Evolutionary conservation across 2,329 filamentous ascomycete genomes (phyloP), one percentile per base, ranked within the genome.

Genomic region (Stagonosporopsis chrysanthemi): DNA sequence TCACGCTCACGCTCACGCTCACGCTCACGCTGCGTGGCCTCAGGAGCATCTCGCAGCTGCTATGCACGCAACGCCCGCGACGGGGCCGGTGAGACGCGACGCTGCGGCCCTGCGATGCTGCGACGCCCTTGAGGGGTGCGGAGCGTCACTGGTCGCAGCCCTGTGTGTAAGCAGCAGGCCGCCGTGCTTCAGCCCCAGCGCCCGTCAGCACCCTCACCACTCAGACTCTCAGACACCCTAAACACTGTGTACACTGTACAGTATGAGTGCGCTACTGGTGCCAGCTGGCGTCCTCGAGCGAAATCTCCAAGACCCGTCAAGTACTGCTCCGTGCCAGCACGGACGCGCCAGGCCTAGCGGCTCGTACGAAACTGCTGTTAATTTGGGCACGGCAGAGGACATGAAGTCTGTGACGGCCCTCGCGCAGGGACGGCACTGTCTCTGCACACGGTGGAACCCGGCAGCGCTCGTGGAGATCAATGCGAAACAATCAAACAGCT

Each of bases 401-500:
- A 19, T 9, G 26, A 23, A 43, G 22, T 40, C 29, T 56, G 52
- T 14, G 26, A 50, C 52, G 26, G 11, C 9, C 26, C 17, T 54
- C 23, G 7, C 3, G 40, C 44, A 43, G 46, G 52, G 35, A 29
- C 26, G 36, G 15, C 36, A 2, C 19, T 26, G 7, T 52, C 51
- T 62, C 31, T 33, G 12, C 52, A 56, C 48, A 44, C 44, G 42
- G 52, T 46, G 41, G 42, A 24, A 29, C 58, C 45, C 28, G 44
- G 45, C 28, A 52, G 43, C 36, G 15, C 36, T 46, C 33, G 23
- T 55, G 42, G 22, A 43, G 56, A 53, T 56, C 51, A 59, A 62
- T 59, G 59, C 56, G 48, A 62, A 48, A 56, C 45, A 46, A 46
- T 46, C 45, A 61, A 46, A 50, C 58, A 38, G 41, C 55, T 31